phyloP scores from a whole-genome alignment of 257 asterid species.

The Solanum clarkiae region DNA sequence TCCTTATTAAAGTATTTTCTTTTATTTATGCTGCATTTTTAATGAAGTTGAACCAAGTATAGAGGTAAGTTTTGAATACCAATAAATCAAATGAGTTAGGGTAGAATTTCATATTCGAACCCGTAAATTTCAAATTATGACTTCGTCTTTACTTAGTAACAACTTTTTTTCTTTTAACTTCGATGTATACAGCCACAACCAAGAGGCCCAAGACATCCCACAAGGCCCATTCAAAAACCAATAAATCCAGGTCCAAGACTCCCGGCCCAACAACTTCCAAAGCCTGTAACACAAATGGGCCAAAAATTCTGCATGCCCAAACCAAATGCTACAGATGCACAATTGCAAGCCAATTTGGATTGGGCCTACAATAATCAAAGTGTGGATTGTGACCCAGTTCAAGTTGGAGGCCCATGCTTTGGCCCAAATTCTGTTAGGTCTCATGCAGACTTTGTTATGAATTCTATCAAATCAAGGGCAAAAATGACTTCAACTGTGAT shows the following conservation, averaged over 20 bases:
- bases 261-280: not conserved
- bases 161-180: not conserved
- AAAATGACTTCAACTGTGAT: slow-evolving; percentile 35
- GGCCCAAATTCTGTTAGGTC: not conserved
- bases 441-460: not conserved
- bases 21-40: no score
- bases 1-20: no score
- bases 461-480: slow-evolving; percentile 21
- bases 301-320: slow-evolving; percentile 61
- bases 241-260: not conserved
- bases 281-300: slow-evolving; percentile 10
- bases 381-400: not conserved
- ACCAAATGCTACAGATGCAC: slow-evolving; percentile 16
- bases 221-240: no score
- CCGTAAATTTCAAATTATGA: no score
- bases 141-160: not conserved
- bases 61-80: no score
- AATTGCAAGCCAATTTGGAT: slow-evolving; percentile 44
- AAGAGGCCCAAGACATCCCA: no score
- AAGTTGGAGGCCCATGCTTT: not conserved
- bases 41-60: no score
- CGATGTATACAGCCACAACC: not conserved
- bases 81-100: not conserved
- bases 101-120: not conserved
- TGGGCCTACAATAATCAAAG: slow-evolving; percentile 53